phyloP scores from a whole-genome alignment of 2,329 filamentous ascomycete genomes.

The Zymoseptoria pseudotritici region DNA sequence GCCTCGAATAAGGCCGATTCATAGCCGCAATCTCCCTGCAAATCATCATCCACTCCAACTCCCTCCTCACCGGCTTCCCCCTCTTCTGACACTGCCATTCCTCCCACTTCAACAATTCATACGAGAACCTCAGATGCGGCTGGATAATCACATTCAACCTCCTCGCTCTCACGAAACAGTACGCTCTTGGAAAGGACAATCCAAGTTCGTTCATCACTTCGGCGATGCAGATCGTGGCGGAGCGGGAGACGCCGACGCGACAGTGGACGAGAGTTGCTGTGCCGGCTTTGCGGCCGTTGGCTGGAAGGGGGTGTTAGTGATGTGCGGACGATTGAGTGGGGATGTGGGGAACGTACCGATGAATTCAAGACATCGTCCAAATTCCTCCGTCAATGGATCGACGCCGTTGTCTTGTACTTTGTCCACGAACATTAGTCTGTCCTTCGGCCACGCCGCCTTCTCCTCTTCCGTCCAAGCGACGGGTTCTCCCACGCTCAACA shows the following conservation, averaged over 20 bases:
- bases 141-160: constrained; percentile 97
- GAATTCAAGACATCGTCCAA: constrained; percentile 78
- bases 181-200: constrained; percentile 82
- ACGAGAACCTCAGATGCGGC: constrained; percentile 87
- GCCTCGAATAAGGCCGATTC: constrained; percentile 87
- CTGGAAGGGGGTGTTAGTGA: constrained; percentile 40
- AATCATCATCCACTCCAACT: constrained; percentile 87
- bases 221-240: constrained; percentile 97
- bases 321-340: too few species aligned
- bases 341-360: constrained; percentile 59
- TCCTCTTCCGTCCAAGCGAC: constrained; percentile 71
- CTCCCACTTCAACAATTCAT: constrained; percentile 95
- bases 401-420: constrained; percentile 95
- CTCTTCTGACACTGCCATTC: constrained; percentile 59
- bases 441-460: constrained; percentile 58
- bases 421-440: constrained; percentile 74
- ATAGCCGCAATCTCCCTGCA: constrained; percentile 86
- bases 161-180: constrained; percentile 90
- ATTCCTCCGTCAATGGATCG: constrained; percentile 80
- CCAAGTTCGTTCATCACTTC: constrained; percentile 82
- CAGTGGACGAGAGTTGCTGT: constrained; percentile 92
- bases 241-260: constrained; percentile 88
- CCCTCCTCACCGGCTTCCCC: constrained; percentile 54
- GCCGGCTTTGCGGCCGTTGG: constrained; percentile 66
- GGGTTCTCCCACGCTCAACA: constrained; percentile 87